phyloP scores from a whole-genome alignment of 2,329 filamentous ascomycete genomes.

The Ambrosiella xylebori region DNA sequence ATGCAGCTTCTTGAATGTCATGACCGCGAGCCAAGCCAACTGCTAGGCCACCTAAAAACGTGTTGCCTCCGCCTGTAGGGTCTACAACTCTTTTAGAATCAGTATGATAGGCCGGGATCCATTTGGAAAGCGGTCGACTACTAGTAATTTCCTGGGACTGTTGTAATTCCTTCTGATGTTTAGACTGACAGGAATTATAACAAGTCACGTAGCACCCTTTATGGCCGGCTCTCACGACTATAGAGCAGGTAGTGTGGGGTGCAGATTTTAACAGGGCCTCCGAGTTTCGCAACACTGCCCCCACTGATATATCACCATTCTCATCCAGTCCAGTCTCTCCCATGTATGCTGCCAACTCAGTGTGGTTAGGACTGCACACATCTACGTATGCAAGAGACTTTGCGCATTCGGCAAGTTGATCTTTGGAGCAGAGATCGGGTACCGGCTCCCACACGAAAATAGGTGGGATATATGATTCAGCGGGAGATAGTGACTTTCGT shows the following conservation, averaged over 20 bases:
- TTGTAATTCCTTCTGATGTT: too few relatives aligned
- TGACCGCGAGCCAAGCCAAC: conserved; percentile 43
- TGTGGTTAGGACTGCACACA: conserved; percentile 63
- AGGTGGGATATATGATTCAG: conserved; percentile 34
- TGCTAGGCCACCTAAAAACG: conserved; percentile 52
- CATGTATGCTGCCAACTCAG: conserved; percentile 78
- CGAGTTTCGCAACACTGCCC: conserved; percentile 39
- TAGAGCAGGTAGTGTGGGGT: conserved; percentile 45
- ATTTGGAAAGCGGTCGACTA: conserved; percentile 35
- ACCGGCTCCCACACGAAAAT: conserved; percentile 92
- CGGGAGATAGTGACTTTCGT: conserved; percentile 25
- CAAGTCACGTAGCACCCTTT: conserved; percentile 51
- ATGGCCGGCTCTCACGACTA: conserved; percentile 55
- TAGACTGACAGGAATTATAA: conserved; percentile 19
- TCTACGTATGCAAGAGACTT: conserved; percentile 45
- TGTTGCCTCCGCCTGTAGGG: conserved; percentile 86
- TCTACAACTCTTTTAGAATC: conserved; percentile 49
- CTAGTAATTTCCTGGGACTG: too few relatives aligned
- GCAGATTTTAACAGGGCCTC: conserved; percentile 46
- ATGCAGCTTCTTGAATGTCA: conserved; percentile 49
- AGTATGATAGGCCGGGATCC: conserved; percentile 63
- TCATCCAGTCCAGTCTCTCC: conserved; percentile 38
- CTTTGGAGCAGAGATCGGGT: conserved; percentile 66
- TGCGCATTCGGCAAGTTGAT: conserved; percentile 46
- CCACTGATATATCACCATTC: conserved; percentile 35